Percentiles rank a stretch among this genome's conserved stretches.
These are phyloP conservation scores for Fusarium odoratissimum DNA, from an alignment of 2,329 filamentous ascomycete genomes.

Conservation along the genomic window DNA sequence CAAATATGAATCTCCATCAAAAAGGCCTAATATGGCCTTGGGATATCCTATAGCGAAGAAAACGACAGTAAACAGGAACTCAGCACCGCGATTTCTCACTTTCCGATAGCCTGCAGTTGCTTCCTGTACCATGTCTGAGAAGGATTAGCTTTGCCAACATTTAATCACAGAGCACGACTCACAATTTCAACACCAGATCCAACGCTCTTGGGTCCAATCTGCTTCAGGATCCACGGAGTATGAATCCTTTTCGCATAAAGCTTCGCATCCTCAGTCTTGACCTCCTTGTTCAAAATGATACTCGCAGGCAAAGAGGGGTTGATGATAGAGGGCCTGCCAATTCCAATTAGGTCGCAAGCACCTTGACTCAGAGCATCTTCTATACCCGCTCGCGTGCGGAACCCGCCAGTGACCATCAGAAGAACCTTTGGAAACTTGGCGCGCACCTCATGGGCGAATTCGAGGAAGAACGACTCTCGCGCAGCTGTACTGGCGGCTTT, in stretches of 20 bases:
- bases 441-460: conserved; percentile 68
- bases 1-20: fast-evolving
- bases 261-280: conserved; percentile 25
- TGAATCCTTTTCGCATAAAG: conserved; percentile 13
- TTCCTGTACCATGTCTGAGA: conserved; percentile 29
- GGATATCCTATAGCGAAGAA: not conserved
- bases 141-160: not conserved
- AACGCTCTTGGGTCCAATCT: conserved; percentile 25
- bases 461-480: conserved; percentile 76
- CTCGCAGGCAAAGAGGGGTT: conserved; percentile 53
- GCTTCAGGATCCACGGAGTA: conserved; percentile 33
- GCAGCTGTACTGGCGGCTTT: conserved; percentile 56
- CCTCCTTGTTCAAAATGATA: conserved; percentile 30
- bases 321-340: conserved; percentile 54
- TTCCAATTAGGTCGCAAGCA: conserved; percentile 56
- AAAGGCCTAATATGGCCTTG: fast-evolving
- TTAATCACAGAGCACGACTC: not conserved
- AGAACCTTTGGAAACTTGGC: conserved; percentile 56
- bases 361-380: conserved; percentile 53
- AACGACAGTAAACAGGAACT: not conserved
- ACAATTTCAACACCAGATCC: conserved; percentile 38
- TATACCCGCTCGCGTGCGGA: conserved; percentile 61
- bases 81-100: not conserved
- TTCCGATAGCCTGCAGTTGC: conserved; percentile 25
- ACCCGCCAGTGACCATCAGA: conserved; percentile 72